phyloP scores from a whole-genome alignment of 108 stramenopile genomes.

The Discostella stelligeroides region DNA sequence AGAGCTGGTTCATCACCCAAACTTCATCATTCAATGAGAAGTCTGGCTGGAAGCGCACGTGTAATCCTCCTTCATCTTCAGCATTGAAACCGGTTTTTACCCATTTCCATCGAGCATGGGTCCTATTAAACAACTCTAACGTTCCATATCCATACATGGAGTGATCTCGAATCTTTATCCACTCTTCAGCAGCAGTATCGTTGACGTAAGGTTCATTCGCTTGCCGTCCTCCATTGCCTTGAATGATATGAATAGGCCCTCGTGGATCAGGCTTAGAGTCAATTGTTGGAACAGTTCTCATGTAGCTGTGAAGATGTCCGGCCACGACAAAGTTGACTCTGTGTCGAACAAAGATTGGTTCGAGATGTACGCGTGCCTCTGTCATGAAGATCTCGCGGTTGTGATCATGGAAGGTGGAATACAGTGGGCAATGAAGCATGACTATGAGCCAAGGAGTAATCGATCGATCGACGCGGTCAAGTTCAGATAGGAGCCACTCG shows the following conservation, averaged over 20 bases:
- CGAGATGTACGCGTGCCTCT: slow-evolving; percentile 68
- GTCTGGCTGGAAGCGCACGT: slow-evolving; percentile 16
- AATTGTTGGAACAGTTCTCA: slow-evolving; percentile 71
- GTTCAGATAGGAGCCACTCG: slow-evolving; percentile 71
- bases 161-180: slow-evolving; percentile 84
- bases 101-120: slow-evolving; percentile 80
- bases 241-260: slow-evolving; percentile 85
- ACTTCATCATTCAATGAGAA: slow-evolving; percentile 28
- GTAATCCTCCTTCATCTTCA: slow-evolving; percentile 3
- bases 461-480: slow-evolving; percentile 66
- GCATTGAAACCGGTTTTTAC: slow-evolving; percentile 55
- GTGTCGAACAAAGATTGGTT: slow-evolving; percentile 82
- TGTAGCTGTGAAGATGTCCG: slow-evolving; percentile 94
- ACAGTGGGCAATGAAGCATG: slow-evolving; percentile 81
- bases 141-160: slow-evolving; percentile 87
- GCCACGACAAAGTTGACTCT: slow-evolving; percentile 86
- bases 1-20: slow-evolving; percentile 38
- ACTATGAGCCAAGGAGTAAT: slow-evolving; percentile 85
- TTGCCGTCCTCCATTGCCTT: slow-evolving; percentile 94
- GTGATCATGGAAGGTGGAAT: slow-evolving; percentile 80
- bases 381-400: slow-evolving; percentile 63
- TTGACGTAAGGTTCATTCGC: slow-evolving; percentile 73
- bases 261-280: slow-evolving; percentile 40
- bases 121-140: slow-evolving; percentile 66
- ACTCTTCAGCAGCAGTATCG: slow-evolving; percentile 64